A percentile compares a stretch with the other conserved stretches of the same genome.
Conservation (phyloP, 2,329 filamentous ascomycete genomes). For the Monosporascus sp. region DNA sequence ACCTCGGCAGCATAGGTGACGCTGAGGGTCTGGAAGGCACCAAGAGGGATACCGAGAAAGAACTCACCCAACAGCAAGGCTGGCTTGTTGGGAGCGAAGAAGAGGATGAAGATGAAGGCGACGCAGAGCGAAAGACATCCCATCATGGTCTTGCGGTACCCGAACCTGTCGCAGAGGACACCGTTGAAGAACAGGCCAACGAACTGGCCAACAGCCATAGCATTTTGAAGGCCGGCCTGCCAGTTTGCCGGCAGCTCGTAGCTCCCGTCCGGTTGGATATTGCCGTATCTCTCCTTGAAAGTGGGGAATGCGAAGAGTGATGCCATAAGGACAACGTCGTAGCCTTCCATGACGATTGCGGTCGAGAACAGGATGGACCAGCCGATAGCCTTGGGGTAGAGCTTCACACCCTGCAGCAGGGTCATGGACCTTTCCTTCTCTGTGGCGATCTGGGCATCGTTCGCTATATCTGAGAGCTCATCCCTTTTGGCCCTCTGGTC, state of each 20-base stretch:
- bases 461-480: too few species aligned
- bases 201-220: constrained; percentile 32
- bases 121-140: constrained; percentile 25
- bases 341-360: constrained; percentile 23
- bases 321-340: constrained; percentile 22
- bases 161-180: constrained; percentile 28
- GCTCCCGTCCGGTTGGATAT: constrained; percentile 13
- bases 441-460: constrained; percentile 36
- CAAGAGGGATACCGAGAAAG: constrained; percentile 30
- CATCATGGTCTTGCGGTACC: constrained; percentile 31
- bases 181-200: constrained; percentile 35
- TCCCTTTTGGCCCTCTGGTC: too few species aligned
- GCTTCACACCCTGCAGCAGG: constrained; percentile 32
- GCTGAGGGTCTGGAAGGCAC: constrained; percentile 28
- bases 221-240: constrained; percentile 28
- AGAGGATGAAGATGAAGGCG: constrained; percentile 31
- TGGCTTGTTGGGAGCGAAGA: constrained; percentile 26
- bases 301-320: constrained; percentile 27
- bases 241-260: constrained; percentile 35
- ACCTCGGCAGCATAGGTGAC: constrained; percentile 34
- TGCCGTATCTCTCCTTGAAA: constrained; percentile 24
- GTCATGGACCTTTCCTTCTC: constrained; percentile 36
- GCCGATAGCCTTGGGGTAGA: constrained; percentile 32
- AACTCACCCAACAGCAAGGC: constrained; percentile 28
- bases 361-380: constrained; percentile 17